Conservation (phyloP, 345 rosid genomes). For the Syzygium aqueum region DNA sequence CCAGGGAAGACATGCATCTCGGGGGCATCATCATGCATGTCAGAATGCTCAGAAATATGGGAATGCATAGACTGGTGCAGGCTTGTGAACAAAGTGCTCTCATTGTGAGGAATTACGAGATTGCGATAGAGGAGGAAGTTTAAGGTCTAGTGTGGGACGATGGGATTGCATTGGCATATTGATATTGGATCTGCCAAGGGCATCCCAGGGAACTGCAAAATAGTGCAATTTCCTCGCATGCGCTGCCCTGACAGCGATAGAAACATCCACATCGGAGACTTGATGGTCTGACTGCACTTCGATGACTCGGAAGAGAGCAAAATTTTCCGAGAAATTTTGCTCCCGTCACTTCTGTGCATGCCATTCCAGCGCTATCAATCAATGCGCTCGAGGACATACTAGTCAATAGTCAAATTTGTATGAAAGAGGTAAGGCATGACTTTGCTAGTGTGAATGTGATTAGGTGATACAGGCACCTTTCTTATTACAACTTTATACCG, state of each 20-base stretch:
- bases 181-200: neutral
- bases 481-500: neutral
- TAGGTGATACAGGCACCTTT: too few species aligned
- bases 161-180: neutral
- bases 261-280: neutral
- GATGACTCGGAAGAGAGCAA: neutral
- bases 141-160: neutral
- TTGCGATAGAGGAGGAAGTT: neutral
- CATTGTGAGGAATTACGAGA: neutral
- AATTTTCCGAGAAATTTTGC: neutral
- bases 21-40: neutral
- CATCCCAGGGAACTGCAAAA: neutral
- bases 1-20: neutral
- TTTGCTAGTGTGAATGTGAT: neutral
- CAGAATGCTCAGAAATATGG: neutral
- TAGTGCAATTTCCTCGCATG: neutral
- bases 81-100: neutral
- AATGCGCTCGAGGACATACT: fast-evolving
- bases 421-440: neutral
- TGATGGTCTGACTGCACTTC: neutral
- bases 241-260: neutral
- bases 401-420: neutral
- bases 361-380: neutral
- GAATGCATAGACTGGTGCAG: neutral
- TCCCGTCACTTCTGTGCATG: neutral